Conservation (phyloP, 1,284 basidiomycete genomes). For the Malassezia furfur region DNA sequence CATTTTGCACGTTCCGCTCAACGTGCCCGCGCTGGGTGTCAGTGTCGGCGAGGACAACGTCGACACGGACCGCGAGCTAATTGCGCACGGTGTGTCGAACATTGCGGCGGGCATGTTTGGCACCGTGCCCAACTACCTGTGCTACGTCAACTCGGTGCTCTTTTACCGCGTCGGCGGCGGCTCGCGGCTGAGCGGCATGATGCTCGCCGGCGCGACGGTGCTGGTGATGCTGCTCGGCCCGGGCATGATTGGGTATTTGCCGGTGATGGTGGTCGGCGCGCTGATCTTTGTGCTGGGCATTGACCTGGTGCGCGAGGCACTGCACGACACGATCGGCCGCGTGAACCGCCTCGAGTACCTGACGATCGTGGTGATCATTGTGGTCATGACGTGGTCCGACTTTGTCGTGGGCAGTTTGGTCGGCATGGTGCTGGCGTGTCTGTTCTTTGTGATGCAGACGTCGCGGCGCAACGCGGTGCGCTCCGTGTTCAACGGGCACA, state of each 20-base stretch:
- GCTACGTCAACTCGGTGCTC: constrained; percentile 49
- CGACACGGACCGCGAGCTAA: constrained; percentile 82
- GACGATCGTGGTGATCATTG: constrained; percentile 54
- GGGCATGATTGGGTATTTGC: constrained; percentile 48
- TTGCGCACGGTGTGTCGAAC: constrained; percentile 88
- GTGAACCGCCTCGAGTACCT: constrained; percentile 54
- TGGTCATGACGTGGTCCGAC: constrained; percentile 61
- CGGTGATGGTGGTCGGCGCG: constrained; percentile 56
- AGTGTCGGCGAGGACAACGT: constrained; percentile 78
- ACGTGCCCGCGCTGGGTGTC: constrained; percentile 81
- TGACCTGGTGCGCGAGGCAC: constrained; percentile 79
- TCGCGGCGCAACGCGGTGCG: constrained; percentile 56
- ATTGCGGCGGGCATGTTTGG: constrained; percentile 69
- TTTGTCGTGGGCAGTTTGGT: constrained; percentile 89
- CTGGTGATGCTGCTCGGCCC: constrained; percentile 72
- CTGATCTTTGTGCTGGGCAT: constrained; percentile 91
- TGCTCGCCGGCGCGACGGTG: constrained; percentile 69
- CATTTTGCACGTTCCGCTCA: constrained; percentile 67
- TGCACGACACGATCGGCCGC: constrained; percentile 88
- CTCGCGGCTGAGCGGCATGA: constrained; percentile 70
- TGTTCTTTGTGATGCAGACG: constrained; percentile 94
- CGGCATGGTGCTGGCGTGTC: constrained; percentile 80
- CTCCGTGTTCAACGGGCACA: constrained; percentile 40
- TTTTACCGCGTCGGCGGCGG: constrained; percentile 87
- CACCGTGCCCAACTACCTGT: constrained; percentile 58